phyloP scores from a whole-genome alignment of 208 protist species.

The Crithidia thermophila region DNA sequence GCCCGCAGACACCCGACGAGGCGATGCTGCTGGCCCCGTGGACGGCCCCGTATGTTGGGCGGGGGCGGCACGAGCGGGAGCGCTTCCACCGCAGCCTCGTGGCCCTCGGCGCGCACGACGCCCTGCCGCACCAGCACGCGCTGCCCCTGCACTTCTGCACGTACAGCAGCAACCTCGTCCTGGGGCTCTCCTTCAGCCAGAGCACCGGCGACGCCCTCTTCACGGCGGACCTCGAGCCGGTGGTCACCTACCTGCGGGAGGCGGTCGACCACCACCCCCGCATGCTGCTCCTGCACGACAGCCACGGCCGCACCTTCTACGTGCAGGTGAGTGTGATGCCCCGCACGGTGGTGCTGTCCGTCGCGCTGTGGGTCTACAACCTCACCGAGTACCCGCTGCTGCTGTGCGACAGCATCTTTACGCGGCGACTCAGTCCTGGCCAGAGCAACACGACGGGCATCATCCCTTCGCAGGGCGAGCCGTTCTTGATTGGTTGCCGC shows the following conservation, averaged over 20 bases:
- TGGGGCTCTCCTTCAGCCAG: slow-evolving; percentile 69
- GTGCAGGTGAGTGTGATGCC: slow-evolving; percentile 69
- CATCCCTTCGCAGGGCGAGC: slow-evolving; percentile 71
- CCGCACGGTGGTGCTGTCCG: slow-evolving; percentile 73
- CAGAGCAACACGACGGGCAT: slow-evolving; percentile 67
- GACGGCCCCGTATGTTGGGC: slow-evolving; percentile 30
- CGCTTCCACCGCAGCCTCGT: slow-evolving; percentile 44
- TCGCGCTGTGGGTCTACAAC: slow-evolving; percentile 80
- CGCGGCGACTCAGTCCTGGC: slow-evolving; percentile 54
- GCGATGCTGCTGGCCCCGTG: slow-evolving; percentile 34
- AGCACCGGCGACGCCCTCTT: slow-evolving; percentile 55
- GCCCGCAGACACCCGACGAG: slow-evolving; percentile 46
- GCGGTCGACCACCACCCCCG: slow-evolving; percentile 57
- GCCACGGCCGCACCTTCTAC: slow-evolving; percentile 60
- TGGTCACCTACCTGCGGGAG: slow-evolving; percentile 44
- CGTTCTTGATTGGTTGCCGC: slow-evolving; percentile 71
- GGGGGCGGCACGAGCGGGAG: slow-evolving; percentile 21
- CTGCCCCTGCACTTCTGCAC: slow-evolving; percentile 63
- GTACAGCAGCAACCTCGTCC: slow-evolving; percentile 49
- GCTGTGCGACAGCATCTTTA: slow-evolving; percentile 52
- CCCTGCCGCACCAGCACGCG: slow-evolving; percentile 56
- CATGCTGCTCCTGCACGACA: slow-evolving; percentile 53
- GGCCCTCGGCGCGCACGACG: slow-evolving; percentile 53
- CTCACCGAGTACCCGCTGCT: slow-evolving; percentile 80
- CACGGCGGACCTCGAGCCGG: slow-evolving; percentile 39